Evolutionary conservation across 208 protist genomes (phyloP).

Genomic region (Crithidia thermophila): DNA sequence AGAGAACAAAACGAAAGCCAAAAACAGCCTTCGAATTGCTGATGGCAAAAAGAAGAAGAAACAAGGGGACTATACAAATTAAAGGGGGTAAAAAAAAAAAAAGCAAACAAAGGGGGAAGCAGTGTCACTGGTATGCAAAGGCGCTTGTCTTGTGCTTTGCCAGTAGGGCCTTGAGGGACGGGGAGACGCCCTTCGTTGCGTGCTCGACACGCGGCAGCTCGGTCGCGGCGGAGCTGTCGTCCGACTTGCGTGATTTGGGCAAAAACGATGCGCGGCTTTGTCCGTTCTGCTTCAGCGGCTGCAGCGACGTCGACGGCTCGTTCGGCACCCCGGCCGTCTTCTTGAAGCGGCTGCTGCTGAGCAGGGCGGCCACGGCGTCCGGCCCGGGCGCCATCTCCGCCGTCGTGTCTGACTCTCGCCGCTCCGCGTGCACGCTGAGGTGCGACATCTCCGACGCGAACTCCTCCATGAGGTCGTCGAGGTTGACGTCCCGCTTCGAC

Average conservation of each 20-base stretch:
- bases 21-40: conserved; percentile 11
- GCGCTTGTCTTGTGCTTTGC: conserved; percentile 53
- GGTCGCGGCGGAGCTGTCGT: conserved; percentile 3
- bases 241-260: conserved; percentile 4
- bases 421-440: conserved; percentile 38
- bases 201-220: conserved; percentile 21
- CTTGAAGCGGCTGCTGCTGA: conserved; percentile 70
- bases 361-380: conserved; percentile 50
- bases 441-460: conserved; percentile 70
- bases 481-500: conserved; percentile 42
- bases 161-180: conserved; percentile 68
- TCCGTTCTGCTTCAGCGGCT: conserved; percentile 11
- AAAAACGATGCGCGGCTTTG: not conserved
- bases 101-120: not conserved
- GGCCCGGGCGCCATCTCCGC: not conserved
- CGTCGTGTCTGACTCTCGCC: conserved; percentile 1
- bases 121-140: conserved; percentile 33
- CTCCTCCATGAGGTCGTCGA: conserved; percentile 78
- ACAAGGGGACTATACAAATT: too few species aligned
- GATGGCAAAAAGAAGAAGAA: conserved; percentile 2
- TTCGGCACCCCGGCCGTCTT: conserved; percentile 24
- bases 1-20: not conserved
- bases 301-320: conserved; percentile 9
- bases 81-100: not conserved
- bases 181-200: conserved; percentile 40